Evolutionary conservation across 73 alveolate genomes (phyloP).

Genomic region (Uronychia binucleata): DNA sequence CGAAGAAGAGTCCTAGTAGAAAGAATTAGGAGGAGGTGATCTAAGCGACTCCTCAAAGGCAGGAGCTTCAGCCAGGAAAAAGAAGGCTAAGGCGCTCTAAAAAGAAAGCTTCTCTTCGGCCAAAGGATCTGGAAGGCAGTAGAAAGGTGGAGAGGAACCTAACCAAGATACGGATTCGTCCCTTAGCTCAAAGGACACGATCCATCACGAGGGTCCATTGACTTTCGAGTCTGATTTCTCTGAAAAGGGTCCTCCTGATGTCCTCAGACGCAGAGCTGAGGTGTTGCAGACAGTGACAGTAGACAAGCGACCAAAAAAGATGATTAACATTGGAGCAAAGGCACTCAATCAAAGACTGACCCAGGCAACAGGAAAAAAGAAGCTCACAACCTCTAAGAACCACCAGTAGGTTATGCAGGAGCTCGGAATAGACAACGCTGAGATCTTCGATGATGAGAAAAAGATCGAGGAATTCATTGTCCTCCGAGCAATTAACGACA

Average conservation of each 20-base stretch:
- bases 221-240: slow-evolving; percentile 5
- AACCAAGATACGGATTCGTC: slow-evolving; percentile 6
- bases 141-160: background rate
- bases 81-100: background rate
- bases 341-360: slow-evolving; percentile 1
- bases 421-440: slow-evolving; percentile 61
- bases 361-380: slow-evolving; percentile 30
- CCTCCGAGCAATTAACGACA: slow-evolving; percentile 84
- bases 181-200: slow-evolving; percentile 6
- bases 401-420: slow-evolving; percentile 41
- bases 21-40: background rate
- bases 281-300: background rate
- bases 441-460: slow-evolving; percentile 44
- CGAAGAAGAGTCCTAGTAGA: background rate
- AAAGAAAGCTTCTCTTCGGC: background rate
- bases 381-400: slow-evolving; percentile 29
- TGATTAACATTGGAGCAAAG: background rate
- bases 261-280: background rate
- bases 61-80: background rate
- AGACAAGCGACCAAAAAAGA: background rate
- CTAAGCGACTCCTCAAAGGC: background rate
- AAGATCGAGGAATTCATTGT: slow-evolving; percentile 68
- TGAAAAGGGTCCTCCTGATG: background rate
- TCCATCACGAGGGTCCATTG: background rate
- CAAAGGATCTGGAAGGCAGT: background rate